Evolutionary conservation across 495 filamentous ascomycete species (phyloP).

Genomic region (Geoglossum glabrum): DNA sequence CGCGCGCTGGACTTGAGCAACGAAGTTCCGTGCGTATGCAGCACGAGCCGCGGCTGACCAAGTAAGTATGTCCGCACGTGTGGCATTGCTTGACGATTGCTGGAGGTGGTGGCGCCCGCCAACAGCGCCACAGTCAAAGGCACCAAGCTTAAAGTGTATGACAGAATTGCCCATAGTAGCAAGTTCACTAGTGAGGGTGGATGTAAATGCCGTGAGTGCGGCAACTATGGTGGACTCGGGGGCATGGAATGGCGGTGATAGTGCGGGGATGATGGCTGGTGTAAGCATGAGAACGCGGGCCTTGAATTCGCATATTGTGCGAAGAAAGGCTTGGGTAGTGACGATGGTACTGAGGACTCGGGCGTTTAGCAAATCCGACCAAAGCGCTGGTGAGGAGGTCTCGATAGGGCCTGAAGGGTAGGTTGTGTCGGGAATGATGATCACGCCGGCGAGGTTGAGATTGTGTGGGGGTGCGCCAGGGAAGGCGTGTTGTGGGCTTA

Average conservation of each 20-base stretch:
- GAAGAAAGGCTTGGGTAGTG: slow-evolving; percentile 69
- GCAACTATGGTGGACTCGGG: slow-evolving; percentile 61
- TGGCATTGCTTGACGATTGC: slow-evolving; percentile 8
- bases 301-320: slow-evolving; percentile 40
- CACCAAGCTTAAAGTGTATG: slow-evolving; percentile 69
- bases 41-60: slow-evolving; percentile 39
- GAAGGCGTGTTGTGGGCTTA: slow-evolving; percentile 47
- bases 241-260: slow-evolving; percentile 66
- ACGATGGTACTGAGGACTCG: slow-evolving; percentile 84
- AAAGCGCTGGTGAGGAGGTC: slow-evolving; percentile 58
- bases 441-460: slow-evolving; percentile 52
- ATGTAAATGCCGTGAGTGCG: slow-evolving; percentile 60
- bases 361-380: slow-evolving; percentile 77
- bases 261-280: slow-evolving; percentile 62
- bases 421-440: slow-evolving; percentile 53
- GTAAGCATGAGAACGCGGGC: slow-evolving; percentile 55
- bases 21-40: slow-evolving; percentile 36
- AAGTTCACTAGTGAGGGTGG: slow-evolving; percentile 59
- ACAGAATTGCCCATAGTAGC: slow-evolving; percentile 49
- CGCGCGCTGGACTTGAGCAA: slow-evolving; percentile 22
- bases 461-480: slow-evolving; percentile 51
- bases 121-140: slow-evolving; percentile 42
- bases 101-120: slow-evolving; percentile 10
- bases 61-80: slow-evolving; percentile 39
- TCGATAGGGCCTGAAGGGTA: slow-evolving; percentile 61